Evolutionary conservation across 208 protist species (phyloP).

Genomic region (Ichthyophonus hoferi): DNA sequence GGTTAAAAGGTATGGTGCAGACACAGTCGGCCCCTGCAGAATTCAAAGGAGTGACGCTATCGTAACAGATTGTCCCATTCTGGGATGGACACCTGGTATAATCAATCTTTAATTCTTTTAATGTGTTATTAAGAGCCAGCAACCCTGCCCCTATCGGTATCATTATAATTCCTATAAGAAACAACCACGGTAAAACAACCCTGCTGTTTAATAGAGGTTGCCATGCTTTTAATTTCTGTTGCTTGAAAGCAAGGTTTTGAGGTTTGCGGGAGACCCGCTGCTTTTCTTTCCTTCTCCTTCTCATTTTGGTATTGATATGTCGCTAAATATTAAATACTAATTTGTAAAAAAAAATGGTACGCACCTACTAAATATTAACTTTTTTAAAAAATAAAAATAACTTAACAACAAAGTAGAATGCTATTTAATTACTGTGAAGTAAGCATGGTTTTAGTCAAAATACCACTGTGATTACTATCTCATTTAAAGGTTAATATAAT

Average conservation of each 20-base stretch:
- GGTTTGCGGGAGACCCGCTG: constrained; percentile 9
- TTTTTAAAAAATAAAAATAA: too few relatives aligned
- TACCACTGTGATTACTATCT: too few relatives aligned
- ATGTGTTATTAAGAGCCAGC: neutral
- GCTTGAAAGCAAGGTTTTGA: constrained; percentile 66
- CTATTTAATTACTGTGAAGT: too few relatives aligned
- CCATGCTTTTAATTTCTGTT: constrained; percentile 91
- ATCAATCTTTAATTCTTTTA: neutral
- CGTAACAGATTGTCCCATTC: neutral
- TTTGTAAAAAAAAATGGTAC: too few relatives aligned
- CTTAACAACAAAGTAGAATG: too few relatives aligned
- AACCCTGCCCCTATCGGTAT: neutral
- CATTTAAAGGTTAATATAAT: too few relatives aligned
- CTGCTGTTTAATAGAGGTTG: constrained; percentile 87
- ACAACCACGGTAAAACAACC: constrained; percentile 77
- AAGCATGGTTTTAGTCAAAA: too few relatives aligned
- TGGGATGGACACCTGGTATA: constrained; percentile 24
- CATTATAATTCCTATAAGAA: constrained; percentile 71
- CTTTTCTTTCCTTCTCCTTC: constrained; percentile 19
- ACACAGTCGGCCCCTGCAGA: neutral
- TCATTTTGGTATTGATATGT: neutral
- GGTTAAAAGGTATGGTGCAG: neutral
- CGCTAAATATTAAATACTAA: too few relatives aligned
- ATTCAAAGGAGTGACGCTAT: neutral
- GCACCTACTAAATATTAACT: too few relatives aligned